Evolutionary conservation across 768 basidiomycete genomes (phyloP).

Genomic region (Pisolithus sp.): DNA sequence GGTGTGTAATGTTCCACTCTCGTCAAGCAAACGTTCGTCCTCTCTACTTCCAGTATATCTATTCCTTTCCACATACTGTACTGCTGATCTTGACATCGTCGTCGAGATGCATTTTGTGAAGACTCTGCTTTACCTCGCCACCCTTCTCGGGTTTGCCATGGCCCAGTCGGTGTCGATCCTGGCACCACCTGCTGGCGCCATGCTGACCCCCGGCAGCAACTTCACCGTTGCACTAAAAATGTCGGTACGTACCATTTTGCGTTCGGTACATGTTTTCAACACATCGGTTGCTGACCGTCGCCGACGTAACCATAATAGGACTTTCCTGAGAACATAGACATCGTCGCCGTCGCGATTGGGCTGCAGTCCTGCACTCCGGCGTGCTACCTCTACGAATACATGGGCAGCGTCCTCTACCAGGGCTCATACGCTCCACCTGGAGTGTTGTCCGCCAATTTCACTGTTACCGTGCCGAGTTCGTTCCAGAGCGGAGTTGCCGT

Average conservation of each 20-base stretch:
- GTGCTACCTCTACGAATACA: constrained; percentile 17
- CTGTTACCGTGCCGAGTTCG: constrained; percentile 22
- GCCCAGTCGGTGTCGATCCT: constrained; percentile 12
- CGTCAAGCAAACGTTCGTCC: not conserved
- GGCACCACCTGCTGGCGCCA: constrained; percentile 6
- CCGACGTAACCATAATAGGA: constrained; percentile 3
- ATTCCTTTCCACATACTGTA: not conserved
- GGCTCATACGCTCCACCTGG: constrained; percentile 23
- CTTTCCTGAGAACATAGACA: constrained; percentile 18
- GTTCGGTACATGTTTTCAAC: not conserved
- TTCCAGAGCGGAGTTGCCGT: constrained; percentile 25
- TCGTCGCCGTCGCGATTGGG: constrained; percentile 27
- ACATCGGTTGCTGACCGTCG: not conserved
- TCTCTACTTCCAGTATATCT: not conserved
- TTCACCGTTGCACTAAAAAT: constrained; percentile 14
- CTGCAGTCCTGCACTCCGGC: constrained; percentile 19
- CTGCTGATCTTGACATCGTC: not conserved
- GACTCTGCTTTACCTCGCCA: constrained; percentile 8
- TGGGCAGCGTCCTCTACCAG: constrained; percentile 30
- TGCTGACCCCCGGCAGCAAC: constrained; percentile 4
- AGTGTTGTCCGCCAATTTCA: constrained; percentile 26
- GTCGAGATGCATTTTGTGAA: constrained; percentile 13
- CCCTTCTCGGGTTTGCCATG: constrained; percentile 8
- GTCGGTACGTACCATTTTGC: constrained; percentile 6
- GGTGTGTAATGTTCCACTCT: too few relatives aligned